Conservation (phyloP, 2,329 filamentous ascomycete genomes). For the Ciborinia camelliae region DNA sequence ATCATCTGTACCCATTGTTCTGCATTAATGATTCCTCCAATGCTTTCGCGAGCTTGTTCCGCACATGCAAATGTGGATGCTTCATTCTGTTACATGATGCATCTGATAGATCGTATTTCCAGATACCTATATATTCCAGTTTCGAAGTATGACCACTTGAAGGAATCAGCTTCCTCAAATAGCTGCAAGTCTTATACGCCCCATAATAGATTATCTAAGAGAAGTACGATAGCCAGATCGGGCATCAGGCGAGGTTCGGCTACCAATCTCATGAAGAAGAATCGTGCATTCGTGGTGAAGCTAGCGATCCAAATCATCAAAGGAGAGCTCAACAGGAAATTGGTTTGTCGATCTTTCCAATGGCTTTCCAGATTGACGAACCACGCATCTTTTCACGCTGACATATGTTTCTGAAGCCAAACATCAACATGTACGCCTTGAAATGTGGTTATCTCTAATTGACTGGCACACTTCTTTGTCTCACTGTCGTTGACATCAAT, state of each 20-base stretch:
- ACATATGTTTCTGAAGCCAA: not conserved
- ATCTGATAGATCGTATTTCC: constrained; percentile 20
- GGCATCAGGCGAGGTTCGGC: not conserved
- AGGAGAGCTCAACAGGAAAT: not conserved
- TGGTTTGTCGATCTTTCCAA: not conserved
- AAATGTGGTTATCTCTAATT: constrained; percentile 15
- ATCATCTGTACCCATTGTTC: constrained; percentile 3
- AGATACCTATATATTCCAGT: constrained; percentile 6
- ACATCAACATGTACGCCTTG: not conserved
- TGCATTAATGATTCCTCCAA: not conserved
- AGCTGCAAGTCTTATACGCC: not conserved
- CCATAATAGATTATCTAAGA: constrained; percentile 14
- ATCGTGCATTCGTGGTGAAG: not conserved
- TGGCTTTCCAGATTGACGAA: constrained; percentile 1
- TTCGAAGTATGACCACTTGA: constrained; percentile 4
- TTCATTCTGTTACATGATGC: not conserved
- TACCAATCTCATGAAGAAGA: not conserved
- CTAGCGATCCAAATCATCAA: constrained; percentile 1
- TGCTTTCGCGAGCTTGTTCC: not conserved
- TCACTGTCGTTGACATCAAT: not conserved
- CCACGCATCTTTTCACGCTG: constrained; percentile 5
- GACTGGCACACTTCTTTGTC: not conserved
- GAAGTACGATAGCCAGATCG: constrained; percentile 1
- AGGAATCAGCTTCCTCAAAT: constrained; percentile 5
- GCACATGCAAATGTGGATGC: constrained; percentile 15